Evolutionary conservation across 352 stramenopile genomes (phyloP), one percentile per base, ranked within the genome.

Genomic region (Phytophthora palmivora): DNA sequence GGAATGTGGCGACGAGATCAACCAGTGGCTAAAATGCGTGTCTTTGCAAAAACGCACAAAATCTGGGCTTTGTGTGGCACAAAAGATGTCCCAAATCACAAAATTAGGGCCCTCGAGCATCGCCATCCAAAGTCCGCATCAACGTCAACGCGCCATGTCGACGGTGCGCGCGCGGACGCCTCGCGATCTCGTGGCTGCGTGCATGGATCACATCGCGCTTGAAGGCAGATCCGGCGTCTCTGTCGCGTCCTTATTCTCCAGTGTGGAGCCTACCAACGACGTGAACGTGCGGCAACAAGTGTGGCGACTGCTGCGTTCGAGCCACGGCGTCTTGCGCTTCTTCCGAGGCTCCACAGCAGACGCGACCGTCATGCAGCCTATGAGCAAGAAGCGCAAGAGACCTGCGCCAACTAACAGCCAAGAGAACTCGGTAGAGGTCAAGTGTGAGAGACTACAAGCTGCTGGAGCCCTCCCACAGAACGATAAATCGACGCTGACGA

Each of bases 151-250:
- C 26, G 26, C 15, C 21, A 63, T 70, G 60, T 44, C 42, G 41
- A 39, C 32, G 14, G 56, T 24, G 33, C 32, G 42, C 44, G 21
- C 47, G 36, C 63, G 28, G 49, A 43, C 58, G 37, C 74, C 77
- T 24, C 67, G 71, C 18, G 73, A 79, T 65, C 68, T 92, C 38
- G 76, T 77, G 34, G 82, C 82, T 30, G 69, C 72, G 4, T 85
- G 77, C 33, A 76, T 91, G 63, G 82, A 93, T 63, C 60, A 84
- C 58, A 68, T 91, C 19, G 76, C 84, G 22, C 69, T 91, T 0
- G 84, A 89, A 58, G 82, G 84, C 11, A 52, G 66, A 21, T 44
- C 58, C 0, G 84, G 84, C 14, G 43, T 89, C 9, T 69, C 74
- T 2, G 32, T 92, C 0, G 36, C 53, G 7, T 50, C 47, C 7